Evolutionary conservation across 352 stramenopile species (phyloP).

Genomic region (Globisporangium megalacanthum): DNA sequence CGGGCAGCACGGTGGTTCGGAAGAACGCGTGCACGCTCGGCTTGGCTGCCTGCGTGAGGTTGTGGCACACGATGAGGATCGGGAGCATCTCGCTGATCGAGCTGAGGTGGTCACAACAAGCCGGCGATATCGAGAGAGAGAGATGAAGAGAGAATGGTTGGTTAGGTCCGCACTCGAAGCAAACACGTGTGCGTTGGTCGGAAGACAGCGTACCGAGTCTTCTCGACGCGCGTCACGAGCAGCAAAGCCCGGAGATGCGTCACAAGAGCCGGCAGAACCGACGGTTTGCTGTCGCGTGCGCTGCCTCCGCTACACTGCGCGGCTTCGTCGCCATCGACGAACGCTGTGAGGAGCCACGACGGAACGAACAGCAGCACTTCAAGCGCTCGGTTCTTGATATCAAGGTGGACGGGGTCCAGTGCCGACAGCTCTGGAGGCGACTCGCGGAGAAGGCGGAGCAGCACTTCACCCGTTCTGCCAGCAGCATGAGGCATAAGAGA

Average conservation of each 20-base stretch:
- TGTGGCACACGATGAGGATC: conserved; percentile 59
- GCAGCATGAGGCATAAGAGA: neutral
- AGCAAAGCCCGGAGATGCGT: conserved; percentile 52
- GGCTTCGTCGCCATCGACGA: conserved; percentile 18
- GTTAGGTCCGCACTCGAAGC: neutral
- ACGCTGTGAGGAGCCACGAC: conserved; percentile 28
- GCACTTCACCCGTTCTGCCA: conserved; percentile 31
- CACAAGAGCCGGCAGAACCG: conserved; percentile 25
- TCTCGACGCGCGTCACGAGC: conserved; percentile 49
- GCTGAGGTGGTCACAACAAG: conserved; percentile 8
- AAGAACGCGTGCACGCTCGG: conserved; percentile 31
- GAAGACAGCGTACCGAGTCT: conserved; percentile 29
- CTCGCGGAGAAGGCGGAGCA: conserved; percentile 39
- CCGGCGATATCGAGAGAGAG: neutral
- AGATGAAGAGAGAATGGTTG: neutral
- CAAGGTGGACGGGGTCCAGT: conserved; percentile 24
- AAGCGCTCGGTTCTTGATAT: conserved; percentile 57
- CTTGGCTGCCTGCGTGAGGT: conserved; percentile 36
- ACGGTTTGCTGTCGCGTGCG: too few species aligned
- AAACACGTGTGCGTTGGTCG: neutral
- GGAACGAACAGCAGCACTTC: conserved; percentile 67
- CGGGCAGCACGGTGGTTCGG: conserved; percentile 27
- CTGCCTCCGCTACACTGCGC: neutral
- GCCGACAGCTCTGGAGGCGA: conserved; percentile 23
- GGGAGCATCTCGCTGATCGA: conserved; percentile 42